Evolutionary conservation across 768 basidiomycete genomes (phyloP).

Genomic region (Collybia mongolica): DNA sequence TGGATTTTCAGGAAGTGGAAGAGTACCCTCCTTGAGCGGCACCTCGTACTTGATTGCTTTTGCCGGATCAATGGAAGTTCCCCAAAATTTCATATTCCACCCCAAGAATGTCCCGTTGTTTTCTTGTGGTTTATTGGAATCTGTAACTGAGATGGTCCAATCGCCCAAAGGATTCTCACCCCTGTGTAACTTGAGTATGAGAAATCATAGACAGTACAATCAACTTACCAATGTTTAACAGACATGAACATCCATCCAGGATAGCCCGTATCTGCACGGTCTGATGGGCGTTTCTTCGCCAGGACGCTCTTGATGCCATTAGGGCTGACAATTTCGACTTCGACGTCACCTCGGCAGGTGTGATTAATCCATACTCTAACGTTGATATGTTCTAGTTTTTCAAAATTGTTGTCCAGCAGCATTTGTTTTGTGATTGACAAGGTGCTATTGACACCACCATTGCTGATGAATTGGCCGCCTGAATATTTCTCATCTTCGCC

Average conservation of each 20-base stretch:
- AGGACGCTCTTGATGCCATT: conserved; percentile 83
- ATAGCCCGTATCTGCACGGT: conserved; percentile 67
- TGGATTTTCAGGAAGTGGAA: conserved; percentile 41
- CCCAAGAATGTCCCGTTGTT: conserved; percentile 74
- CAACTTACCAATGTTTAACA: conserved; percentile 90
- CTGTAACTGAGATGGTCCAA: conserved; percentile 88
- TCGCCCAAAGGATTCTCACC: conserved; percentile 88
- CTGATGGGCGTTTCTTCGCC: conserved; percentile 66
- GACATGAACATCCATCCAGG: conserved; percentile 99
- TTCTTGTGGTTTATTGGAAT: conserved; percentile 56
- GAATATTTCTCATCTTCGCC: conserved; percentile 47
- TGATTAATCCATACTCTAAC: conserved; percentile 94
- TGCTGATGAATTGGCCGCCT: conserved; percentile 65
- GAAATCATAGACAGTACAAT: conserved; percentile 3
- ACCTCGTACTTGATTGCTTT: conserved; percentile 64
- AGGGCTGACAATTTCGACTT: conserved; percentile 86
- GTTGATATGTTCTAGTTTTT: conserved; percentile 88
- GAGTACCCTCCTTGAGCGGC: conserved; percentile 46
- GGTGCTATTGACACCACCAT: conserved; percentile 62
- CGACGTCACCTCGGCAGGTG: conserved; percentile 82
- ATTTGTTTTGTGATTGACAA: conserved; percentile 67
- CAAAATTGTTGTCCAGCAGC: conserved; percentile 75
- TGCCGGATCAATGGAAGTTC: conserved; percentile 73
- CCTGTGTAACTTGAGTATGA: conserved; percentile 46
- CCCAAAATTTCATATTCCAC: conserved; percentile 95